phyloP scores from a whole-genome alignment of 2,329 filamentous ascomycete species.

The Cercospora brassicicola region DNA sequence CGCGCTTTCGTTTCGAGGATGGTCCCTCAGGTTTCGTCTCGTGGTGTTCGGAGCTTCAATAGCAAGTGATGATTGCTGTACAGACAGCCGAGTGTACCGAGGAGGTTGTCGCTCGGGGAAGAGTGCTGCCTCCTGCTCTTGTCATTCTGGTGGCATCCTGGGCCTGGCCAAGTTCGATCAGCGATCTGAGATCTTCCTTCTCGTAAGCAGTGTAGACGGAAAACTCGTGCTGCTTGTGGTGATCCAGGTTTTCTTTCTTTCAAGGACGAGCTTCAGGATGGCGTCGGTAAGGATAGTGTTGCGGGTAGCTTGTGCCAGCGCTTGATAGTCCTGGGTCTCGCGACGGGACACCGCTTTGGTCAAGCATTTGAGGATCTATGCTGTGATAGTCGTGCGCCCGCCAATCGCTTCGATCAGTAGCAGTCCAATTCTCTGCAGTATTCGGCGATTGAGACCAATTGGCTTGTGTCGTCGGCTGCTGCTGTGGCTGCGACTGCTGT shows the following conservation, averaged over 20 bases:
- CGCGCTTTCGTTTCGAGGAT: not conserved
- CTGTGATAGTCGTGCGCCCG: not conserved
- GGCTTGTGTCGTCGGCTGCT: not conserved
- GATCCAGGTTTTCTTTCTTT: not conserved
- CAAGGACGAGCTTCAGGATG: not conserved
- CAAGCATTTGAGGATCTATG: not conserved
- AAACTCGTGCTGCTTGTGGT: not conserved
- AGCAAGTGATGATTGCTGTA: not conserved
- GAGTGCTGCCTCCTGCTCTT: not conserved
- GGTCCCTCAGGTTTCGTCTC: not conserved
- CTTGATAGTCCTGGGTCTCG: not conserved
- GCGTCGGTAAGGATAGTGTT: not conserved
- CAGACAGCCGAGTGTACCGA: not conserved
- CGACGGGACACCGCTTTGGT: not conserved
- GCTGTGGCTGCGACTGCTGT: not conserved
- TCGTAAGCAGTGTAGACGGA: not conserved
- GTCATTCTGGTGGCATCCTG: not conserved
- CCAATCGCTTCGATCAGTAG: not conserved
- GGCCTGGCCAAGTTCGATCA: not conserved
- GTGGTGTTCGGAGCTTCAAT: not conserved
- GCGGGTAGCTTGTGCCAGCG: not conserved
- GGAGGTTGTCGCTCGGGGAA: too few relatives aligned
- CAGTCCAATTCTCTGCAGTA: not conserved
- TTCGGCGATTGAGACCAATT: not conserved
- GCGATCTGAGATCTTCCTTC: not conserved